A percentile compares a stretch with the other conserved stretches of the same genome.
Evolutionary conservation across 805 yeast species (phyloP).

Genomic region (Candida michaelii): DNA sequence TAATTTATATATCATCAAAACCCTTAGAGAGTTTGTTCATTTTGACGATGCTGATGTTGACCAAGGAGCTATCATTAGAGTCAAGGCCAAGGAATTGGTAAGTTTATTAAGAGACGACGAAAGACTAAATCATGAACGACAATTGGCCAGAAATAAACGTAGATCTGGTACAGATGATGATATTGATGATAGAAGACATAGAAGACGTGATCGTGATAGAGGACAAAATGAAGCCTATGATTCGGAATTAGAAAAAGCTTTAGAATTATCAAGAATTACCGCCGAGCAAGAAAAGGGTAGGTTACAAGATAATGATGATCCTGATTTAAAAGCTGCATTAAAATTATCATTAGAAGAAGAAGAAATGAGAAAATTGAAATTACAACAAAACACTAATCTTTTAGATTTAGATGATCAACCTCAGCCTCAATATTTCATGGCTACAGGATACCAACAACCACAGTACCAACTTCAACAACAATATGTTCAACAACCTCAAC

Average conservation of each 20-base stretch:
- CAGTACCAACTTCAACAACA: slow-evolving; percentile 12
- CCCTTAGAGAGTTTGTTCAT: slow-evolving; percentile 85
- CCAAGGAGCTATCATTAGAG: slow-evolving; percentile 83
- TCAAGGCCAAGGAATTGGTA: slow-evolving; percentile 87
- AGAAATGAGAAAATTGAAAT: slow-evolving; percentile 54
- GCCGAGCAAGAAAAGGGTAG: slow-evolving; percentile 78
- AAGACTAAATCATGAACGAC: slow-evolving; percentile 70
- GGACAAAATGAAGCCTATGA: slow-evolving; percentile 46
- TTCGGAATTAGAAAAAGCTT: slow-evolving; percentile 73
- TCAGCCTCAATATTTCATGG: slow-evolving; percentile 28
- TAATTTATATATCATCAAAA: slow-evolving; percentile 82
- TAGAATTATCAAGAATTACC: slow-evolving; percentile 75
- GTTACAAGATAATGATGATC: slow-evolving; percentile 47
- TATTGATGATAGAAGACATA: slow-evolving; percentile 23
- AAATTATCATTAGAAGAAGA: slow-evolving; percentile 76
- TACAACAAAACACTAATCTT: slow-evolving; percentile 46
- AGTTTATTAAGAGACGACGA: slow-evolving; percentile 79
- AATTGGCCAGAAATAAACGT: slow-evolving; percentile 28
- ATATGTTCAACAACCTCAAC: slow-evolving; percentile 6
- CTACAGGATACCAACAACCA: slow-evolving; percentile 50
- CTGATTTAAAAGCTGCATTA: slow-evolving; percentile 67
- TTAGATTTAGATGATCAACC: slow-evolving; percentile 51
- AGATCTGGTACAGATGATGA: slow-evolving; percentile 19
- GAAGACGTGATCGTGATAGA: slow-evolving; percentile 17
- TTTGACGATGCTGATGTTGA: slow-evolving; percentile 76